Base-by-base conservation (phyloP, 257 asterid genomes). In the Fraxinus quadrangulata region DNA sequence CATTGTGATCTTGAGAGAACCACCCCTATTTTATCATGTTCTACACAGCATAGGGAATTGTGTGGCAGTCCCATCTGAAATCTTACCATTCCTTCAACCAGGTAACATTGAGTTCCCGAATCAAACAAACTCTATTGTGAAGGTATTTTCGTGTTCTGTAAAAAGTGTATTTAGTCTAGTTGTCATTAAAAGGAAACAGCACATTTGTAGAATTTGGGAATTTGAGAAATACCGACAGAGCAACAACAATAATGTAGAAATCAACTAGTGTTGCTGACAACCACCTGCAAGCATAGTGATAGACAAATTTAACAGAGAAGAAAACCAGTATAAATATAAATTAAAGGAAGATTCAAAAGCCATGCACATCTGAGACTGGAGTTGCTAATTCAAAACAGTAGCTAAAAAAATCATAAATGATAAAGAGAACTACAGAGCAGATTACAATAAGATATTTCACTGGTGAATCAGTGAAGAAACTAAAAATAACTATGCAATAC, bases 191-290 rank as follows among this genome's bases (percentile, higher is more conserved):
- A 21, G 67, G 67, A 59, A 59, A 23, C 13, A 0, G 30, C 11
- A 3, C 21, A 23, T 21, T 59, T 59, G 30, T 21, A n/a, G 67
- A 21, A 59, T n/a, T n/a, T 21, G 67, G 69, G 69, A 10, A 24
- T 63, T 63, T 6, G 73, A 81, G 76, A 73, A 84, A 45, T 91
- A 92, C 98, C 86, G 89, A 87, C 45, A 94, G 82, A 79, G 92
- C 90, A 73, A 87, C 76, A 63, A 89, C 83, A 40, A 81, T 90
- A 37, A 81, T 54, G 68, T 88, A 92, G 88, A 94, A 91, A 85
- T 94, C 97, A 78, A 92, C 19, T 71, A 94, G 84, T 23, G 94
- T 87, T 40, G 94, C 91, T 63, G 86, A 68, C 74, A 92, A 49
- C 98, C 98, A 94, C 93, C 98, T 94, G 87, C 84, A 79, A 40